These are phyloP conservation scores for Saturnispora diversa DNA, from an alignment of 805 yeast species.

Conservation along the genomic window DNA sequence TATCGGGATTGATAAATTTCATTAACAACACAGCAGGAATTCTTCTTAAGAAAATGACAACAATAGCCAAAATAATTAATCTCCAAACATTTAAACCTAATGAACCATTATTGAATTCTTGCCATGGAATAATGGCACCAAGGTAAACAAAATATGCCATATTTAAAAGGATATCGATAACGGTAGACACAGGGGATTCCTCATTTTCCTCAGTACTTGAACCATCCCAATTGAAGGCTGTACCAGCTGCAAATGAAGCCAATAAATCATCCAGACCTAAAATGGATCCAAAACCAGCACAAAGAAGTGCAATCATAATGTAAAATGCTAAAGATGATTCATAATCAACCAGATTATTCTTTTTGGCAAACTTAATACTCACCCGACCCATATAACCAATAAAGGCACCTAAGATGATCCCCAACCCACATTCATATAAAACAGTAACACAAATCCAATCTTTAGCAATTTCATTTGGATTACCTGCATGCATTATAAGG, in stretches of 20 bases:
- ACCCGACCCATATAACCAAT: constrained; percentile 46
- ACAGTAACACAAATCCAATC: constrained; percentile 58
- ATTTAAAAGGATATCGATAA: constrained; percentile 56
- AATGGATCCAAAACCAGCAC: constrained; percentile 57
- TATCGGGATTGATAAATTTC: constrained; percentile 53
- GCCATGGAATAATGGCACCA: constrained; percentile 69
- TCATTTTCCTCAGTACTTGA: constrained; percentile 52
- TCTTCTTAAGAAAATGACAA: constrained; percentile 43
- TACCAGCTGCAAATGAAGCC: constrained; percentile 67
- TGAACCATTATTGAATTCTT: constrained; percentile 39
- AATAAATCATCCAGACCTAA: constrained; percentile 65
- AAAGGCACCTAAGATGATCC: constrained; percentile 42
- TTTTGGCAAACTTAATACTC: constrained; percentile 46
- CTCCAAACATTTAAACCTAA: constrained; percentile 48
- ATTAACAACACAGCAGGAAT: constrained; percentile 48
- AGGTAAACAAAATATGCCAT: constrained; percentile 61
- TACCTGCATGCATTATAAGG: constrained; percentile 42
- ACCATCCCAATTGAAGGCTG: constrained; percentile 70
- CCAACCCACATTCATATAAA: constrained; percentile 54
- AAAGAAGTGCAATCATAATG: constrained; percentile 45
- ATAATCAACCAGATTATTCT: constrained; percentile 45
- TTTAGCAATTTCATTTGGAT: constrained; percentile 44
- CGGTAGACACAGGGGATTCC: constrained; percentile 56
- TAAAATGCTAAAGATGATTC: constrained; percentile 53
- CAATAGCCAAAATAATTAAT: constrained; percentile 42